Conservation (phyloP, 1,284 basidiomycete species). For the Schizophyllum amplum region DNA sequence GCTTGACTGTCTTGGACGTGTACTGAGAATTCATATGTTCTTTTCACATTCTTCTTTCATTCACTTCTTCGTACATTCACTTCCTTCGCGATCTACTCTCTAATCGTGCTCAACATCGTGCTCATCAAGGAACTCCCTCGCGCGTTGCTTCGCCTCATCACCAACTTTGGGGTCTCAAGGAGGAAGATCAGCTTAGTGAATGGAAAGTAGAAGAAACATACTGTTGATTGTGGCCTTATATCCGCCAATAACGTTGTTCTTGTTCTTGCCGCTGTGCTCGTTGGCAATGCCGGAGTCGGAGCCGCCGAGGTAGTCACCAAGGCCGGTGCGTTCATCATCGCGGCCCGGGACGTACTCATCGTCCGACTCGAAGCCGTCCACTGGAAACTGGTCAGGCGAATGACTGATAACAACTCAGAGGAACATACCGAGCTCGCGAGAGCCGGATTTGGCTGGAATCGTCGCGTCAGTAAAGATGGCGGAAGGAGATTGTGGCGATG, state of each 20-base stretch:
- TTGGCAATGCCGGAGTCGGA: not conserved
- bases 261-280: not conserved
- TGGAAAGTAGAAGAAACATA: not conserved
- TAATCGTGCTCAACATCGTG: not conserved
- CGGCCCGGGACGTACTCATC: not conserved
- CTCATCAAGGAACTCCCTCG: constrained; percentile 1
- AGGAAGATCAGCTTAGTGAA: not conserved
- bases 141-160: constrained; percentile 6
- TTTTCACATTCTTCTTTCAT: not conserved
- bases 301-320: not conserved
- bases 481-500: too few relatives aligned
- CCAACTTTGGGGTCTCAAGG: constrained; percentile 1
- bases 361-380: not conserved
- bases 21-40: not conserved
- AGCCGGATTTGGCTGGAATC: too few relatives aligned
- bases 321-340: not conserved
- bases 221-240: not conserved
- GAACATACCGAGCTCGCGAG: not conserved
- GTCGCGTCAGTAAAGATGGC: too few relatives aligned
- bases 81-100: not conserved
- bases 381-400: not conserved
- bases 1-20: not conserved
- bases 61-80: not conserved
- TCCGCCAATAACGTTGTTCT: not conserved
- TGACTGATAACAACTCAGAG: not conserved